Base-by-base conservation (phyloP, 1,139 yeast species). In the Geotrichum citri-aurantii region DNA sequence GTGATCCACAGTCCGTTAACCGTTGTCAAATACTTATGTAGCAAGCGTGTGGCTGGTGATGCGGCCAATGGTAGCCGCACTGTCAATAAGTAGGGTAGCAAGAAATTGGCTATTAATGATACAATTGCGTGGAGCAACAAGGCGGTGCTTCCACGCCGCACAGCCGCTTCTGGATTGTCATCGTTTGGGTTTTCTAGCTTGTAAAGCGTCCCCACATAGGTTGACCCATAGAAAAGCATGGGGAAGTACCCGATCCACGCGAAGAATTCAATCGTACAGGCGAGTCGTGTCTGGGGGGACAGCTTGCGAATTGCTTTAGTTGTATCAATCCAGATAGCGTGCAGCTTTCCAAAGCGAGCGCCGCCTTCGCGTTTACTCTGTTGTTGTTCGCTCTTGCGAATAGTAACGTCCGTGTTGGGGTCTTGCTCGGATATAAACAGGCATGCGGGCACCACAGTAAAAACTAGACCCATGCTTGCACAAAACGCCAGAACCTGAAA, bases 181-280 rank as follows among this genome's bases (percentile, higher is more conserved):
- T 40, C 40, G 10, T 48, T 42, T 14, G 50, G 52, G 40, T 65
- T 67, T 56, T 77, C 78, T 54, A 67, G 71, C 40, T 76, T 71
- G 64, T 75, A 78, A 27, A 79, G 64, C 52, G 77, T 80, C 1
- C 82, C 82, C 49, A 79, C 81, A 63, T 78, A 79, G 0, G 81
- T 78, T 2, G 81, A 78, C 1, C 81, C 77, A 62, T 79, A 79
- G 58, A 79, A 79, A 8, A 79, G 64, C 76, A 78, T 74, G 1
- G 81, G 81, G 61, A 77, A 77, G 61, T 77, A 79, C 0, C 82
- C 83, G 37, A 79, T 75, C 82, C 82, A 79, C 0, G 82, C 82
- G 65, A 77, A 77, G 56, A 79, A 77, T 62, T 79, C 81, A 2
- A 79, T 76, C 55, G 66, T 67, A 58, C 82, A 79, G 2, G 79